These are phyloP conservation scores for Debaryomyces tyrocola DNA, from an alignment of 805 yeast species.

Conservation along the genomic window DNA sequence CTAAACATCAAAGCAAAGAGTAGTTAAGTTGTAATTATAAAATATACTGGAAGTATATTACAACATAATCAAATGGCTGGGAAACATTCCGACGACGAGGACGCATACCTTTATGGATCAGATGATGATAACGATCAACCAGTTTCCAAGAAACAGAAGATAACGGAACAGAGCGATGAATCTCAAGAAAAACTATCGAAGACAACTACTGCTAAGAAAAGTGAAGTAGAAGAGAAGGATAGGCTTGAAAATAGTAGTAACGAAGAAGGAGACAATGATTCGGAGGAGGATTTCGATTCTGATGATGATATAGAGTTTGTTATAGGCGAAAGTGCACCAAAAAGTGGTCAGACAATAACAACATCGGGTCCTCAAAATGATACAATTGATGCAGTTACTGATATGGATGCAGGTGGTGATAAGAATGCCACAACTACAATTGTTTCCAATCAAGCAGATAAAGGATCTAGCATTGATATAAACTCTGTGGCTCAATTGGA, in stretches of 20 bases:
- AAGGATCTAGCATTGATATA: slow-evolving; percentile 57
- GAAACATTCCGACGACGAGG: slow-evolving; percentile 54
- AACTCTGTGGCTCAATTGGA: slow-evolving; percentile 71
- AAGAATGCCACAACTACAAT: slow-evolving; percentile 35
- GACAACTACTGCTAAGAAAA: slow-evolving; percentile 15
- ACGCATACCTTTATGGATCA: slow-evolving; percentile 65
- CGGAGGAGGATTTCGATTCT: slow-evolving; percentile 48
- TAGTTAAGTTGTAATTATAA: no score
- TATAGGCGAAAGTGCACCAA: slow-evolving; percentile 43
- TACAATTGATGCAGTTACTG: slow-evolving; percentile 24
- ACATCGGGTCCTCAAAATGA: slow-evolving; percentile 28
- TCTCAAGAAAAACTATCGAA: slow-evolving; percentile 19
- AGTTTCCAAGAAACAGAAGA: slow-evolving; percentile 26
- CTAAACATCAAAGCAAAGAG: no score
- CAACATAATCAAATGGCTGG: neutral
- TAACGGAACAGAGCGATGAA: slow-evolving; percentile 9
- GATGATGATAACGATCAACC: slow-evolving; percentile 36
- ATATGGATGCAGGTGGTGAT: slow-evolving; percentile 18
- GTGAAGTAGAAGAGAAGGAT: slow-evolving; percentile 17
- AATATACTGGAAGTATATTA: no score
- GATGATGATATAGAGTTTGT: slow-evolving; percentile 83
- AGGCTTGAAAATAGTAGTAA: slow-evolving; percentile 21
- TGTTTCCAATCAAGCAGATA: slow-evolving; percentile 29
- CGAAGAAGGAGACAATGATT: slow-evolving; percentile 29
- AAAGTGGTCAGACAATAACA: slow-evolving; percentile 22